Evolutionary conservation across 2,329 filamentous ascomycete species (phyloP).

Genomic region (Pleurostoma richardsiae): DNA sequence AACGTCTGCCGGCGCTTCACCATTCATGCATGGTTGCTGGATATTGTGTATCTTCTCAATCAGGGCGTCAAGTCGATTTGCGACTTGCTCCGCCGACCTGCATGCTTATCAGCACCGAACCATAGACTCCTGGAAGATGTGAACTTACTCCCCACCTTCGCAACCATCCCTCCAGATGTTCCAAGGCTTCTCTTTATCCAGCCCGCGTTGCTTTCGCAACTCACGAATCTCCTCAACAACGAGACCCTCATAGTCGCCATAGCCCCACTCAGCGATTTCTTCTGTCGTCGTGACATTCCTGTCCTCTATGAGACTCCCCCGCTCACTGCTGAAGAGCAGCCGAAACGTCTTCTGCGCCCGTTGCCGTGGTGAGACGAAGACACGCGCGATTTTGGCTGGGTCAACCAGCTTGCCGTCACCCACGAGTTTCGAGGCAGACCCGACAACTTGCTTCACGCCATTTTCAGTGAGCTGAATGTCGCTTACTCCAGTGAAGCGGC

Average conservation of each 20-base stretch:
- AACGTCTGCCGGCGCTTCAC: constrained; percentile 29
- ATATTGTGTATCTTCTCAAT: constrained; percentile 32
- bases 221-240: constrained; percentile 43
- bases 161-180: constrained; percentile 56
- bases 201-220: constrained; percentile 36
- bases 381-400: constrained; percentile 35
- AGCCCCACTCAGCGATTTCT: constrained; percentile 55
- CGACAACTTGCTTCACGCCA: constrained; percentile 37
- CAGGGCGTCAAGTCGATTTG: constrained; percentile 31
- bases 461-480: constrained; percentile 34
- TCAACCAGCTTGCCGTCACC: constrained; percentile 46
- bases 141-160: constrained; percentile 45
- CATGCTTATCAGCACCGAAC: constrained; percentile 9
- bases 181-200: constrained; percentile 44
- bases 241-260: constrained; percentile 58
- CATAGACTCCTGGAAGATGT: not conserved
- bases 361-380: constrained; percentile 44
- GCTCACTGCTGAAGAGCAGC: constrained; percentile 27
- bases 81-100: constrained; percentile 27
- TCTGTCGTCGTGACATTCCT: constrained; percentile 41
- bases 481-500: constrained; percentile 37
- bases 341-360: constrained; percentile 44
- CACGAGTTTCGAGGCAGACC: constrained; percentile 38
- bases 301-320: constrained; percentile 5
- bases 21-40: constrained; percentile 32